These are phyloP conservation scores for Peniophora sp. DNA, from an alignment of 1,284 basidiomycete species.

Conservation along the genomic window DNA sequence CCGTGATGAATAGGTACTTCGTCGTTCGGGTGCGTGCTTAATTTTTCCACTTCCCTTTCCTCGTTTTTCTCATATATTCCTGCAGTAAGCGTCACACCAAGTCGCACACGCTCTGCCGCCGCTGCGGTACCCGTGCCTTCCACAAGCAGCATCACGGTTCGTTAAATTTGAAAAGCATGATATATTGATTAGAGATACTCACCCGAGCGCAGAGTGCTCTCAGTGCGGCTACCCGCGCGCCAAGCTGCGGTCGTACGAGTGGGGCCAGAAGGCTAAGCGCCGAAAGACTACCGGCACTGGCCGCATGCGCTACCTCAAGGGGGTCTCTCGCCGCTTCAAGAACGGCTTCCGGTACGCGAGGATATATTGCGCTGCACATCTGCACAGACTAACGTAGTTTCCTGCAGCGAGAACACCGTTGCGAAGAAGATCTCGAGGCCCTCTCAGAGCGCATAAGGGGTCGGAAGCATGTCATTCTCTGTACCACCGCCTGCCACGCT, in stretches of 20 bases:
- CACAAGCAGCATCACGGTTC: slow-evolving; percentile 96
- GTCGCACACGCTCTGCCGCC: slow-evolving; percentile 95
- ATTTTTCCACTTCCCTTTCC: neutral
- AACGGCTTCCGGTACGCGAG: slow-evolving; percentile 84
- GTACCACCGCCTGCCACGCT: slow-evolving; percentile 21
- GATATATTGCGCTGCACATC: too few relatives aligned
- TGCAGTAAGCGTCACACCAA: slow-evolving; percentile 96
- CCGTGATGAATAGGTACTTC: slow-evolving; percentile 65
- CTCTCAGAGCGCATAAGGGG: slow-evolving; percentile 17
- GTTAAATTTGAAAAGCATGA: slow-evolving; percentile 24
- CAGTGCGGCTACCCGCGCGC: slow-evolving; percentile 96
- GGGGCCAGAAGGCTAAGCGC: slow-evolving; percentile 98
- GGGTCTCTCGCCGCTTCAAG: slow-evolving; percentile 91
- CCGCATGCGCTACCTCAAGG: slow-evolving; percentile 92
- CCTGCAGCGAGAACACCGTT: slow-evolving; percentile 71
- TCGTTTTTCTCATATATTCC: slow-evolving; percentile 6
- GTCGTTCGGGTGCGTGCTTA: slow-evolving; percentile 71
- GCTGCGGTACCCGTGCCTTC: slow-evolving; percentile 89
- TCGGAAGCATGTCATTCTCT: slow-evolving; percentile 19
- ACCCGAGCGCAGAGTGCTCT: slow-evolving; percentile 62
- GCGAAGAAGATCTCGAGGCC: slow-evolving; percentile 46
- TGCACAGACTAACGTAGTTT: neutral
- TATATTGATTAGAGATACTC: neutral
- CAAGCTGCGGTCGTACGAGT: slow-evolving; percentile 94
- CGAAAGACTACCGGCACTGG: slow-evolving; percentile 98